A percentile compares a stretch with the other conserved stretches of the same genome.
phyloP scores from a whole-genome alignment of 2,329 filamentous ascomycete genomes.

The Microdochium bolleyi region DNA sequence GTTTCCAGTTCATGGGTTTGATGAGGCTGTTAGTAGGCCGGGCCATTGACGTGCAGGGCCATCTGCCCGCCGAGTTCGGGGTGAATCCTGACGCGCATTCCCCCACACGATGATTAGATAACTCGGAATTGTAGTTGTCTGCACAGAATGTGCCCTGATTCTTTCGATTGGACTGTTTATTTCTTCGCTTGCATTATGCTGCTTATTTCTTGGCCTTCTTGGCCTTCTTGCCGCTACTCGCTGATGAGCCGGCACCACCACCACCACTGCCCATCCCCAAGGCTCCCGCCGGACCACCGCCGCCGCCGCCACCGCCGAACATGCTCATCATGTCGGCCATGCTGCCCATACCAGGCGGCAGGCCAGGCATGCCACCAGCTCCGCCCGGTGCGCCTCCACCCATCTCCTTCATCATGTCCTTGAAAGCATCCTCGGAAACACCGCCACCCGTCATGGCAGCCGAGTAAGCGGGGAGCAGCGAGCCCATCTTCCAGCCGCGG shows the following conservation, averaged over 20 bases:
- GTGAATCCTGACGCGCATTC: no score
- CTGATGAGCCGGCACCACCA: slow-evolving; percentile 11
- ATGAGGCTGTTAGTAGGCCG: no score
- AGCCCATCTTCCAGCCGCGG: slow-evolving; percentile 83
- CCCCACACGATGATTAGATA: no score
- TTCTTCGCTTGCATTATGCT: slow-evolving; percentile 11
- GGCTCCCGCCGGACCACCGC: neutral
- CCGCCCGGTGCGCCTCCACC: slow-evolving; percentile 29
- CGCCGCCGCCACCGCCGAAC: slow-evolving; percentile 19
- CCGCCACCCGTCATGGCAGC: slow-evolving; percentile 88
- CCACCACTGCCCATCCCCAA: slow-evolving; percentile 17
- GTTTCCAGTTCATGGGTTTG: no score
- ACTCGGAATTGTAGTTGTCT: no score
- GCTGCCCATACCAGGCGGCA: slow-evolving; percentile 6
- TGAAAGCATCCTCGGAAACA: slow-evolving; percentile 87
- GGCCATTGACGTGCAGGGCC: no score
- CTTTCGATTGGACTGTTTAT: slow-evolving; percentile 9
- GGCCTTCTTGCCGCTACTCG: slow-evolving; percentile 4
- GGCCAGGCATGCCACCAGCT: slow-evolving; percentile 14
- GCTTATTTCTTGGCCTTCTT: slow-evolving; percentile 9
- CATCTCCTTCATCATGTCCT: slow-evolving; percentile 98
- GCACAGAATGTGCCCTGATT: no score
- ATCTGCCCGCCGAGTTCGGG: no score
- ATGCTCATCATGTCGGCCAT: slow-evolving; percentile 10
- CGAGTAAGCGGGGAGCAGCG: slow-evolving; percentile 78